Conservation (phyloP, 169 alveolate genomes). For the Cryptosporidium canis region DNA sequence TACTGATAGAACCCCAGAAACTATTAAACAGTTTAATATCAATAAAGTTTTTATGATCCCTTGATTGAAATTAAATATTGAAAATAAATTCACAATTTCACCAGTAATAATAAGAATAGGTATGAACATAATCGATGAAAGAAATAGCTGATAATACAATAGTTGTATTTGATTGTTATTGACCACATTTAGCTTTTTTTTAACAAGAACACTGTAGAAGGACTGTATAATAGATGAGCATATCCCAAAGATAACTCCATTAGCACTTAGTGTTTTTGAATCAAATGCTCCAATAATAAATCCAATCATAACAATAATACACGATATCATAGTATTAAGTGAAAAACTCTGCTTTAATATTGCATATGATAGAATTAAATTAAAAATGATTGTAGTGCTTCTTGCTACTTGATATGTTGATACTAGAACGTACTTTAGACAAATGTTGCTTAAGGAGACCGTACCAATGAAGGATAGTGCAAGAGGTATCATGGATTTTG, state of each 20-base stretch:
- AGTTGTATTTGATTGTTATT: not conserved
- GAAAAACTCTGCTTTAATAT: constrained; percentile 46
- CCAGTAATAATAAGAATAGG: constrained; percentile 55
- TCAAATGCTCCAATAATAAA: constrained; percentile 74
- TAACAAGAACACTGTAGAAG: constrained; percentile 73
- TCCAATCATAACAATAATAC: constrained; percentile 73
- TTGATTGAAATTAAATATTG: not conserved
- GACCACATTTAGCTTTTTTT: constrained; percentile 14
- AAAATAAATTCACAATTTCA: constrained; percentile 3
- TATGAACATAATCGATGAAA: constrained; percentile 51
- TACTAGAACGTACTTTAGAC: constrained; percentile 71
- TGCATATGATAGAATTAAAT: constrained; percentile 42
- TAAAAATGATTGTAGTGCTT: constrained; percentile 72
- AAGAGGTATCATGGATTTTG: constrained; percentile 31
- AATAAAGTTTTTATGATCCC: not conserved
- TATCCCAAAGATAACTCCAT: constrained; percentile 72
- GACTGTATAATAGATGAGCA: constrained; percentile 73
- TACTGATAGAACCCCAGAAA: constrained; percentile 1
- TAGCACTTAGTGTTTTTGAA: constrained; percentile 23
- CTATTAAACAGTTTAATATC: not conserved
- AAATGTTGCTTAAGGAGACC: constrained; percentile 73
- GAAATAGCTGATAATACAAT: constrained; percentile 10
- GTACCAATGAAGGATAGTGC: constrained; percentile 68
- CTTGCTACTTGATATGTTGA: constrained; percentile 79
- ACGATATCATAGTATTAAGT: constrained; percentile 12